Evolutionary conservation across 768 basidiomycete genomes (phyloP).

Genomic region (Naganishia kalamii): DNA sequence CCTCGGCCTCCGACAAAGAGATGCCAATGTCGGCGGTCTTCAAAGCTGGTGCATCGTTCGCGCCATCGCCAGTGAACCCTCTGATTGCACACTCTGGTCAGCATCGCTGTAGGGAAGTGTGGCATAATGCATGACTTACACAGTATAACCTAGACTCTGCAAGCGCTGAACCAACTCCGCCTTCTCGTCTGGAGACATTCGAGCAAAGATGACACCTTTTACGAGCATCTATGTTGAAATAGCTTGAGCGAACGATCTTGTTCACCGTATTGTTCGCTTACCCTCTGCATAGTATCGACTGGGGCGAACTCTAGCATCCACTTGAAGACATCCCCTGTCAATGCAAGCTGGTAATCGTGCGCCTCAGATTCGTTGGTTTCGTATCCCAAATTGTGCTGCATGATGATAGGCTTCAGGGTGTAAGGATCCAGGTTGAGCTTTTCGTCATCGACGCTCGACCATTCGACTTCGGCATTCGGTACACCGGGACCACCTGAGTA

Average conservation of each 20-base stretch:
- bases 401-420: slow-evolving; percentile 66
- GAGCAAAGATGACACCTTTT: slow-evolving; percentile 89
- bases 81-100: not conserved
- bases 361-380: slow-evolving; percentile 67
- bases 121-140: too few species aligned
- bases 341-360: slow-evolving; percentile 81
- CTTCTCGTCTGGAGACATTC: slow-evolving; percentile 99
- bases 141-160: slow-evolving; percentile 87
- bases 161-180: slow-evolving; percentile 94
- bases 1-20: slow-evolving; percentile 93
- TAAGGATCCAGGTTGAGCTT: slow-evolving; percentile 79
- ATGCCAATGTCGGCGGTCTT: slow-evolving; percentile 98
- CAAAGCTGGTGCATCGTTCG: slow-evolving; percentile 95
- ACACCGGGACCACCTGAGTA: slow-evolving; percentile 8
- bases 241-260: not conserved
- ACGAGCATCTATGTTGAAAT: slow-evolving; percentile 74
- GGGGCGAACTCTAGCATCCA: slow-evolving; percentile 97
- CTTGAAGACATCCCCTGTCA: slow-evolving; percentile 91
- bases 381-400: slow-evolving; percentile 55
- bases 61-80: slow-evolving; percentile 97
- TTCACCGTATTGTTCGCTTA: slow-evolving; percentile 39
- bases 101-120: not conserved
- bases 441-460: slow-evolving; percentile 86
- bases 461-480: slow-evolving; percentile 61
- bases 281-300: slow-evolving; percentile 85